A percentile compares a stretch with the other conserved stretches of the same genome.
These are phyloP conservation scores for Yamadazyma dendronema DNA, from an alignment of 1,139 yeast species.

Conservation along the genomic window DNA sequence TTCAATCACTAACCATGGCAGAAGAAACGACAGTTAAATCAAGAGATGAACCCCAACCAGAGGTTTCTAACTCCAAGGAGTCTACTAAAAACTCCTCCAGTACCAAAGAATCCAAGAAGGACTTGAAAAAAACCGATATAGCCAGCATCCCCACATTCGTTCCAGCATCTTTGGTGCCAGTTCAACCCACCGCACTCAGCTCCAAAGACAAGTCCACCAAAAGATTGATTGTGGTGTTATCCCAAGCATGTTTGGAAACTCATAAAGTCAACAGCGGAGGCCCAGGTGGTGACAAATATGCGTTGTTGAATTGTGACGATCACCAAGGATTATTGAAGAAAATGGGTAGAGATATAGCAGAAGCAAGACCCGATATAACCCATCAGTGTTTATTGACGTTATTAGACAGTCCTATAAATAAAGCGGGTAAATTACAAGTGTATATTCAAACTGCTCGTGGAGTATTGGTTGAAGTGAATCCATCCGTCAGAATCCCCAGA, in stretches of 20 bases:
- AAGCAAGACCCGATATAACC: constrained; percentile 97
- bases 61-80: too few species aligned
- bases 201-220: constrained; percentile 82
- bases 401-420: constrained; percentile 93
- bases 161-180: constrained; percentile 76
- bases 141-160: constrained; percentile 32
- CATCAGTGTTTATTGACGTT: constrained; percentile 92
- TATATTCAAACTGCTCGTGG: constrained; percentile 95
- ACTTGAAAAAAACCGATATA: constrained; percentile 10
- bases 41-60: constrained; percentile 18
- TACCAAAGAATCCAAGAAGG: constrained; percentile 17
- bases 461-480: constrained; percentile 91
- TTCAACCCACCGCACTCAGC: constrained; percentile 74
- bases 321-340: constrained; percentile 94
- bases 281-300: constrained; percentile 88
- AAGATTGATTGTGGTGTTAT: constrained; percentile 85
- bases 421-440: constrained; percentile 94
- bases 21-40: constrained; percentile 1
- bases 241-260: constrained; percentile 94
- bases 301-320: constrained; percentile 92
- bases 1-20: not conserved
- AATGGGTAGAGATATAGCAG: constrained; percentile 96
- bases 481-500: constrained; percentile 95
- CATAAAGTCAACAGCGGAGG: constrained; percentile 78
- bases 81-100: constrained; percentile 2